phyloP scores from a whole-genome alignment of 495 filamentous ascomycete genomes.

The Penicillium argentinense region DNA sequence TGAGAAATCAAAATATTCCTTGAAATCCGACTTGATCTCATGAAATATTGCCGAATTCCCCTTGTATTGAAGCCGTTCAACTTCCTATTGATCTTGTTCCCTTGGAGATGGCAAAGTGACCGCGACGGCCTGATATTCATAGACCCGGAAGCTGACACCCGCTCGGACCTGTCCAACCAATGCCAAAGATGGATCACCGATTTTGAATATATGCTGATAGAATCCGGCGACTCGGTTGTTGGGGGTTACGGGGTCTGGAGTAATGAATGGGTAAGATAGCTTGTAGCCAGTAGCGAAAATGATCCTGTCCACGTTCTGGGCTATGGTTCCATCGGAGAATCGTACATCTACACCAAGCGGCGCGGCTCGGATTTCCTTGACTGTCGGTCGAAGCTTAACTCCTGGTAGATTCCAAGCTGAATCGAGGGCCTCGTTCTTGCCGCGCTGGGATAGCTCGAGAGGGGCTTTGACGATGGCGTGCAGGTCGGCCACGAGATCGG shows the following conservation, averaged over 20 bases:
- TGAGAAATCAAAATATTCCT: conserved; percentile 49
- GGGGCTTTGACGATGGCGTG: conserved; percentile 24
- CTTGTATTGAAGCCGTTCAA: conserved; percentile 36
- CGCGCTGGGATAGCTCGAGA: conserved; percentile 23
- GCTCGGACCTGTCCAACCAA: conserved; percentile 42
- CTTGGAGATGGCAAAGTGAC: conserved; percentile 40
- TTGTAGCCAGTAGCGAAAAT: conserved; percentile 53
- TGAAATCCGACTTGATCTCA: conserved; percentile 48
- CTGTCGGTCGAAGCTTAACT: conserved; percentile 19
- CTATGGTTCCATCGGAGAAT: conserved; percentile 37
- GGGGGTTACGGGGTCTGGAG: conserved; percentile 22
- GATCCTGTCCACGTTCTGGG: conserved; percentile 46
- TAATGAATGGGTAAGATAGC: conserved; percentile 45
- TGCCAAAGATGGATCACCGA: conserved; percentile 28
- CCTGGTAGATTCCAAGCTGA: conserved; percentile 24
- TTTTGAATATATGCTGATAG: conserved; percentile 33
- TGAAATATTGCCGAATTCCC: conserved; percentile 45
- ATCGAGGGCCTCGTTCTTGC: conserved; percentile 18
- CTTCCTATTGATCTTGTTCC: conserved; percentile 49
- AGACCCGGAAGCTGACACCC: conserved; percentile 51
- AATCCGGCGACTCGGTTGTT: conserved; percentile 28
- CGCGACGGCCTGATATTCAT: conserved; percentile 55
- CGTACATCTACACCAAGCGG: conserved; percentile 6
- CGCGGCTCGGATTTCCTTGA: conserved; percentile 8
- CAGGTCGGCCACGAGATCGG: conserved; percentile 28